Evolutionary conservation across 257 asterid species (phyloP).

Genomic region (Datura wrightii): DNA sequence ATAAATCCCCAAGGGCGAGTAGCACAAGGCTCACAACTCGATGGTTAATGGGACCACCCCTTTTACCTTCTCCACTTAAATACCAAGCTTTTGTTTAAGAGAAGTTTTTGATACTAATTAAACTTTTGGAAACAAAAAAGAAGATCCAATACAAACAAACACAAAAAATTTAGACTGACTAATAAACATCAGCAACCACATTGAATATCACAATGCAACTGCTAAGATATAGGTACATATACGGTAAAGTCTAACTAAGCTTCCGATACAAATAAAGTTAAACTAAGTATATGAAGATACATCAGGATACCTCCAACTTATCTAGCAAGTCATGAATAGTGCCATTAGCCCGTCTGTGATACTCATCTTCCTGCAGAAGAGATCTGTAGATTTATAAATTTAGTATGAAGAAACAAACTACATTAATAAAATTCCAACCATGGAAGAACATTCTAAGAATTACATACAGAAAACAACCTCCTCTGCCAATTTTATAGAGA

Average conservation of each 20-base stretch:
- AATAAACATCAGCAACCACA: not conserved
- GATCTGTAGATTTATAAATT: constrained; percentile 56
- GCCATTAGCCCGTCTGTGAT: constrained; percentile 74
- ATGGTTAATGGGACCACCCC: too few species aligned
- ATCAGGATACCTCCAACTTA: constrained; percentile 68
- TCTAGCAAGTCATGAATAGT: constrained; percentile 81
- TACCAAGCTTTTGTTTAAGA: too few species aligned
- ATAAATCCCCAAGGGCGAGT: too few species aligned
- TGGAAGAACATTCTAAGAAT: not conserved
- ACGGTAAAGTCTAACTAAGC: not conserved
- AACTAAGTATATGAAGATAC: not conserved
- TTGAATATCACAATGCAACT: not conserved
- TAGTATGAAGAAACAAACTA: constrained; percentile 20
- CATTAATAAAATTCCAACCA: not conserved
- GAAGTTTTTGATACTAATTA: too few species aligned
- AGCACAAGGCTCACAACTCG: too few species aligned
- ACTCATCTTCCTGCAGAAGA: constrained; percentile 75
- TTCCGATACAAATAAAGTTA: not conserved
- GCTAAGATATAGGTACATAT: not conserved
- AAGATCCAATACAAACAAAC: not conserved
- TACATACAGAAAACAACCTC: not conserved
- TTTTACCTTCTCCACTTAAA: too few species aligned
- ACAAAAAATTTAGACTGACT: too few species aligned
- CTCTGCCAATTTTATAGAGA: not conserved
- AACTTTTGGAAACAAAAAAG: too few species aligned